phyloP scores from a whole-genome alignment of 2,329 filamentous ascomycete species.

The Aspergillus brasiliensis region DNA sequence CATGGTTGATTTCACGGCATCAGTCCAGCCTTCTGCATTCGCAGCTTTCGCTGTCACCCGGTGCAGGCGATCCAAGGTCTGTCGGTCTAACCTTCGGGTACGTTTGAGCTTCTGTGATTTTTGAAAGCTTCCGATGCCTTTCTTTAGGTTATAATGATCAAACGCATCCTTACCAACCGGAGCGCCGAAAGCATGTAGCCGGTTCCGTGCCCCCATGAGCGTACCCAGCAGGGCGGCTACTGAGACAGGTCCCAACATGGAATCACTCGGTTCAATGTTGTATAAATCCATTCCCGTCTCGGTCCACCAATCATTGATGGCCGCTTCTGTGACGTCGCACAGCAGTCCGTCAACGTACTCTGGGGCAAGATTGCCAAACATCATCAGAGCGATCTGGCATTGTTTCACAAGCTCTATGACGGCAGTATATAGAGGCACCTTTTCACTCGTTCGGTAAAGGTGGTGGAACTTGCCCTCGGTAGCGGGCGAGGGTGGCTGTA shows the following conservation, averaged over 20 bases:
- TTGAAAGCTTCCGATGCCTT: slow-evolving; percentile 84
- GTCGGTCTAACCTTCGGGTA: slow-evolving; percentile 77
- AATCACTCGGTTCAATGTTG: slow-evolving; percentile 89
- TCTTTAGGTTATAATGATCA: slow-evolving; percentile 78
- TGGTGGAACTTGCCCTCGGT: slow-evolving; percentile 91
- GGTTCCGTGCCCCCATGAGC: slow-evolving; percentile 85
- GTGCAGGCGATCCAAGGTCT: slow-evolving; percentile 79
- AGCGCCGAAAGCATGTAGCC: slow-evolving; percentile 80
- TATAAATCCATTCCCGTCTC: slow-evolving; percentile 90
- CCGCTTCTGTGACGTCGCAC: slow-evolving; percentile 89
- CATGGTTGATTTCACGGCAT: slow-evolving; percentile 92
- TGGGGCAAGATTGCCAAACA: slow-evolving; percentile 84
- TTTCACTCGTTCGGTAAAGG: slow-evolving; percentile 83
- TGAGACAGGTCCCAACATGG: slow-evolving; percentile 87
- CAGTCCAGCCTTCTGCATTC: slow-evolving; percentile 84
- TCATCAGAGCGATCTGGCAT: slow-evolving; percentile 82
- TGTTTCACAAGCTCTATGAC: slow-evolving; percentile 88
- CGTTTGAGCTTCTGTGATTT: slow-evolving; percentile 80
- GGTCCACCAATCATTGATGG: slow-evolving; percentile 93
- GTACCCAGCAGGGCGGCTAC: slow-evolving; percentile 85
- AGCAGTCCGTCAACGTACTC: slow-evolving; percentile 90
- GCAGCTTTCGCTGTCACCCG: slow-evolving; percentile 86
- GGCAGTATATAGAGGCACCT: slow-evolving; percentile 73
- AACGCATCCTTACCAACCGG: slow-evolving; percentile 90
- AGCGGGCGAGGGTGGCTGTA: slow-evolving; percentile 75